Conservation (phyloP, 2,329 filamentous ascomycete species). For the Chrysoporthe cubensis region DNA sequence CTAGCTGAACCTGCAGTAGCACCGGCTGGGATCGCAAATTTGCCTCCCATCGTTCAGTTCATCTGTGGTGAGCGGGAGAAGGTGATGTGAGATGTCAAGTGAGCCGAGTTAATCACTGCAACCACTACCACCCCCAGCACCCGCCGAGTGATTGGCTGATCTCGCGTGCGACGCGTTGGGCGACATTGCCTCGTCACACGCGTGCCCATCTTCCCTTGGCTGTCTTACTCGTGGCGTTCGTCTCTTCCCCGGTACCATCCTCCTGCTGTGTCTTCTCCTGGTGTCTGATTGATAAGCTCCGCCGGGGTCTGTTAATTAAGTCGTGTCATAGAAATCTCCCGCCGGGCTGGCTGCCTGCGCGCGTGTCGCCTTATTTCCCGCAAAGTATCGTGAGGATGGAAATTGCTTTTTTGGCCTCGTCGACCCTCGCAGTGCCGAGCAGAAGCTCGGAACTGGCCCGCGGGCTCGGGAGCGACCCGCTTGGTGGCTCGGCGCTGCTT, state of each 20-base stretch:
- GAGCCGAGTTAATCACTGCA: background rate
- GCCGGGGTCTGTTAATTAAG: background rate
- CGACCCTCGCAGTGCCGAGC: background rate
- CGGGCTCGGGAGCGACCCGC: background rate
- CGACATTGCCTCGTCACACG: background rate
- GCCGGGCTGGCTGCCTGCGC: background rate
- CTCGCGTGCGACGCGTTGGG: constrained; percentile 4
- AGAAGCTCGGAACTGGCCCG: background rate
- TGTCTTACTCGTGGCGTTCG: background rate
- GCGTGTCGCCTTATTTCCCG: background rate
- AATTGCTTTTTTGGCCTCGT: background rate
- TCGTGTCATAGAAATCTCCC: background rate
- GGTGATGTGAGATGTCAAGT: background rate
- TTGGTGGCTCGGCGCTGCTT: background rate
- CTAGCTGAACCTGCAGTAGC: constrained; percentile 3
- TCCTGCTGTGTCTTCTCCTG: background rate
- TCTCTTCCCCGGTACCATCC: background rate
- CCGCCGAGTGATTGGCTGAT: background rate
- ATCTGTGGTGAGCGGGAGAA: background rate
- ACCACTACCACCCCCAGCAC: background rate
- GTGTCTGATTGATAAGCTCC: background rate
- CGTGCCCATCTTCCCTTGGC: background rate
- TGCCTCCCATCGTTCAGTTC: background rate
- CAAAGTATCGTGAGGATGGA: background rate
- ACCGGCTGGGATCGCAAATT: constrained; percentile 7